These are phyloP conservation scores for Starmerella floricola DNA, from an alignment of 805 yeast genomes.

Conservation along the genomic window DNA sequence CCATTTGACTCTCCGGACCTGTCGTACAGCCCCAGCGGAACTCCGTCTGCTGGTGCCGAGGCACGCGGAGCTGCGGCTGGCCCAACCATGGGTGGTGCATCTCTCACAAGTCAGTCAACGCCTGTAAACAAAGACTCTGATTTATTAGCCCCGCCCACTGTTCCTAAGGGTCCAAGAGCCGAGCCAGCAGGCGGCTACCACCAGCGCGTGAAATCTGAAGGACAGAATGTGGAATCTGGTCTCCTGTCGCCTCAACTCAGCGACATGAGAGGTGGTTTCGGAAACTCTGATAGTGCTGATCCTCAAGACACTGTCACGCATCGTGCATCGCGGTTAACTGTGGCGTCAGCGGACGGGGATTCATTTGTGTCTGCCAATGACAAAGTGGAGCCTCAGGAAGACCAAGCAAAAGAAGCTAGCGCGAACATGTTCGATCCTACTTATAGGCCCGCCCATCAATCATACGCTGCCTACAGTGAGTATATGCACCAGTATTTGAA, in stretches of 20 bases:
- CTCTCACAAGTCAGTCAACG: too few species aligned
- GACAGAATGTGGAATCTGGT: slow-evolving; percentile 27
- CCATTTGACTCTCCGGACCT: background rate
- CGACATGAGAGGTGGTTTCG: slow-evolving; percentile 1
- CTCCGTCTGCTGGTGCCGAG: too few species aligned
- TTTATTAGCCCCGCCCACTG: background rate
- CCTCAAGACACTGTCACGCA: background rate
- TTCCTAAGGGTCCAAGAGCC: slow-evolving; percentile 6
- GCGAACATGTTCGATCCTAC: slow-evolving; percentile 12
- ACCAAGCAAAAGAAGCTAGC: background rate
- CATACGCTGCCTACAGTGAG: slow-evolving; percentile 24
- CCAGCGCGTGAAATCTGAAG: slow-evolving; percentile 28
- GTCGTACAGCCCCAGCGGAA: too few species aligned
- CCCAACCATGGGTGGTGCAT: too few species aligned
- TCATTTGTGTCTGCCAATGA: slow-evolving; percentile 25
- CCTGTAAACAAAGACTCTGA: too few species aligned
- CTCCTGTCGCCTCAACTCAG: slow-evolving; percentile 14
- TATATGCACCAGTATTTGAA: slow-evolving; percentile 23
- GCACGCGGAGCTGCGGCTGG: too few species aligned
- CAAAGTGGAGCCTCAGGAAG: background rate
- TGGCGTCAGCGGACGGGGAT: slow-evolving; percentile 19
- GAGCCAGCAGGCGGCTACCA: slow-evolving; percentile 11
- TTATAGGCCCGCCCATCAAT: slow-evolving; percentile 19
- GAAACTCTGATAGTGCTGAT: background rate
- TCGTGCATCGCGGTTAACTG: slow-evolving; percentile 13